Evolutionary conservation across 768 basidiomycete species (phyloP), one percentile per base, ranked within the genome.

Genomic region (Agaricus subrufescens): DNA sequence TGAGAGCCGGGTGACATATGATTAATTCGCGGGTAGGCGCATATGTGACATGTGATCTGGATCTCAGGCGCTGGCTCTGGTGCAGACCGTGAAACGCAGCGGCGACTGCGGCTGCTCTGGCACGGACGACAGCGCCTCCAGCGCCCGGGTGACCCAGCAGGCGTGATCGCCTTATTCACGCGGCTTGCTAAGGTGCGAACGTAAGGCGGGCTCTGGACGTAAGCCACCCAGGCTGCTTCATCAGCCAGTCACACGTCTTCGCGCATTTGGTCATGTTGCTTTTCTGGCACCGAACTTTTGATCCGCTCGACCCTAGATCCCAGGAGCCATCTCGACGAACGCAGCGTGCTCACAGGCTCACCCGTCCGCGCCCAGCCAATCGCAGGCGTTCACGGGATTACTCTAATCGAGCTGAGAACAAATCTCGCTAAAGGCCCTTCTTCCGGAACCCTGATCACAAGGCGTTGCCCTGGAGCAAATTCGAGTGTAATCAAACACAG

Each of bases 401-500:
- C 46, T 26, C 37, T 10, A 11, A 34, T 43, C n/a, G 23, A 45
- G 30, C n/a, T 34, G 27, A 46, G 23, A 56, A 19, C 14, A 38
- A 37, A 14, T 47, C 14, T 47, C 50, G 38, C 43, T 23, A 23
- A 8, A 30, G 46, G 29, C 29, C 46, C 38, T 48, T 47, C 54
- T 47, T 49, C 46, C 14, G 27, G 29, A 40, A 47, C 49, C 49
- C 48, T 56, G 55, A 50, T 44, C 31, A 50, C 42, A 50, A 56
- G 54, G 29, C 47, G 27, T 47, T 30, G 26, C 42, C 54, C 54
- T 56, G 47, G 29, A 26, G 38, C 27, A 4, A 27, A 42, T n/a
- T 50, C 42, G n/a, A 50, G 48, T 25, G 54, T 56, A 56, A 50
- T 56, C 48, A 56, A 23, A 30, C 30, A 38, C 42, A 56, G 55